A percentile compares a stretch with the other conserved stretches of the same genome.
Conservation (phyloP, 768 basidiomycete species). For the Mycena rosella region DNA sequence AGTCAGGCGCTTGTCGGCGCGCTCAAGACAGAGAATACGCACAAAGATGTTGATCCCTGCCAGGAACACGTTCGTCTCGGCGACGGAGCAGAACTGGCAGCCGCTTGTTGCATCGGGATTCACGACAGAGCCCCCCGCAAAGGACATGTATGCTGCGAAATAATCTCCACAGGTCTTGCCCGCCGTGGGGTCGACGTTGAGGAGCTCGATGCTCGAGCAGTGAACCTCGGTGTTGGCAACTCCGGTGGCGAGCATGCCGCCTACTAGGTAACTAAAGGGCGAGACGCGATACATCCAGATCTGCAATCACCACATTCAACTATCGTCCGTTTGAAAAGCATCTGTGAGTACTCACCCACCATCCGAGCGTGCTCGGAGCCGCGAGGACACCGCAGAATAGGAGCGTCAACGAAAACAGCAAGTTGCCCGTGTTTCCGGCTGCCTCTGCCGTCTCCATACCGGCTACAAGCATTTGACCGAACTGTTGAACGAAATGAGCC, state of each 20-base stretch:
- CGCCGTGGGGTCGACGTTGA: conserved; percentile 63
- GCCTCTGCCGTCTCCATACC: conserved; percentile 51
- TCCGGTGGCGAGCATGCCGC: conserved; percentile 45
- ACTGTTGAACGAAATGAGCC: conserved; percentile 33
- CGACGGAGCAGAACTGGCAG: conserved; percentile 71
- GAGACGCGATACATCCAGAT: conserved; percentile 55
- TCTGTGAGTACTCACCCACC: conserved; percentile 37
- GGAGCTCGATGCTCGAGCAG: conserved; percentile 68
- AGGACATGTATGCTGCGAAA: conserved; percentile 61
- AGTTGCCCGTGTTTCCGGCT: conserved; percentile 54
- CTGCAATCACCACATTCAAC: conserved; percentile 31
- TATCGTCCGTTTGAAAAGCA: not conserved
- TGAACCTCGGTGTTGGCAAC: conserved; percentile 47
- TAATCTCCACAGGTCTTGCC: conserved; percentile 68
- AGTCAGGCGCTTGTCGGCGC: conserved; percentile 52
- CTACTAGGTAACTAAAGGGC: conserved; percentile 51
- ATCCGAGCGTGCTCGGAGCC: conserved; percentile 39
- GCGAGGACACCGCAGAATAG: conserved; percentile 57
- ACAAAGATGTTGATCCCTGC: conserved; percentile 64
- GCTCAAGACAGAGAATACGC: conserved; percentile 65
- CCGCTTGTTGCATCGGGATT: conserved; percentile 64
- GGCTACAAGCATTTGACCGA: conserved; percentile 52
- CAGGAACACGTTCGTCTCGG: conserved; percentile 73
- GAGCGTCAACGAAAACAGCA: conserved; percentile 55
- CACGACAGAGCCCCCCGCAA: conserved; percentile 67